Conservation (phyloP, 2,329 filamentous ascomycete genomes). For the Byssochlamys sp. region DNA sequence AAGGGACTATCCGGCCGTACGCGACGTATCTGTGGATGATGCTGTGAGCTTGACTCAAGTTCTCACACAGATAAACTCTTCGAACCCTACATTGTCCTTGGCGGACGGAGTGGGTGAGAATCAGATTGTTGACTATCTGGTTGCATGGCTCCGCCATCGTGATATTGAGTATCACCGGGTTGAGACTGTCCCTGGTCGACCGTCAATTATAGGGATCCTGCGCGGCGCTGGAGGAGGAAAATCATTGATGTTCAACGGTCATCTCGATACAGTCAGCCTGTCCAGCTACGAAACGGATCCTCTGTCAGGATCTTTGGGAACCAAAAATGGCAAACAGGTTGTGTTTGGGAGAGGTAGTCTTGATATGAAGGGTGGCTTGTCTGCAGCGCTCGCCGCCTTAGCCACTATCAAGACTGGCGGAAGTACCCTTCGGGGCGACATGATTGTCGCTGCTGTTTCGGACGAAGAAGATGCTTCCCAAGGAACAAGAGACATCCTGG, state of each 20-base stretch:
- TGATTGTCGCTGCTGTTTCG: conserved; percentile 46
- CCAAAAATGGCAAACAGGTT: conserved; percentile 23
- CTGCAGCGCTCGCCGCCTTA: conserved; percentile 37
- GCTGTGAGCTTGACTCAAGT: conserved; percentile 35
- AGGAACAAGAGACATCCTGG: conserved; percentile 43
- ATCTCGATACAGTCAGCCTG: conserved; percentile 45
- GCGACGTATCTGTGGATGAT: conserved; percentile 34
- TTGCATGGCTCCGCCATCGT: conserved; percentile 44
- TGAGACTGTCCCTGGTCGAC: conserved; percentile 38
- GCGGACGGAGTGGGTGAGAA: conserved; percentile 39
- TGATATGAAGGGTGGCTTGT: conserved; percentile 38
- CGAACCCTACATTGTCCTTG: conserved; percentile 37
- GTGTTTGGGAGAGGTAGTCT: conserved; percentile 40
- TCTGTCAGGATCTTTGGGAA: conserved; percentile 32
- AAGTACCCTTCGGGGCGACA: conserved; percentile 34
- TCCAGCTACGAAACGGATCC: conserved; percentile 40
- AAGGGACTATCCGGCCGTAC: conserved; percentile 44
- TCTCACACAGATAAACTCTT: conserved; percentile 43
- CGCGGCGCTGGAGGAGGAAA: conserved; percentile 41
- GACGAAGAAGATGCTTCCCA: conserved; percentile 46
- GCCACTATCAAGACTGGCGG: conserved; percentile 23
- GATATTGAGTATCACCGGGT: conserved; percentile 44
- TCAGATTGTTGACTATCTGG: conserved; percentile 39
- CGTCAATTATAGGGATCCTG: conserved; percentile 43
- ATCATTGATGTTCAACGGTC: conserved; percentile 45